These are phyloP conservation scores for Populus tomentosa DNA, from an alignment of 441 rosid genomes.

Conservation along the genomic window DNA sequence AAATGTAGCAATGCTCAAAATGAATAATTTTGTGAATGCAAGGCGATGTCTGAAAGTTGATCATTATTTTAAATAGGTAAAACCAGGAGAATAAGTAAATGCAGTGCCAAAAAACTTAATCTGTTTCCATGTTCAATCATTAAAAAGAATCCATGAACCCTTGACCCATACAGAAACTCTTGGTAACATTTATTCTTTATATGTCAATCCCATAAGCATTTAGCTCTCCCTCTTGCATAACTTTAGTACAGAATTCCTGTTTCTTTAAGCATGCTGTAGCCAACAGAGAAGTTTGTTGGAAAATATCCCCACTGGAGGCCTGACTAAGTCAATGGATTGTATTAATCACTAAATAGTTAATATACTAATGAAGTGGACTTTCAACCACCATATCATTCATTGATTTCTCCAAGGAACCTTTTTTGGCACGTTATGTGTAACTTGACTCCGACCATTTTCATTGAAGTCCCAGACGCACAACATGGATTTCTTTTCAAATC, in stretches of 20 bases:
- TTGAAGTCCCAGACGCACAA: not conserved
- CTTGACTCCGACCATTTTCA: constrained; percentile 1
- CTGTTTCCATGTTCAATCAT: not conserved
- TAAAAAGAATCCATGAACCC: not conserved
- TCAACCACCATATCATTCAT: constrained; percentile 11
- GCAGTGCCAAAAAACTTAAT: not conserved
- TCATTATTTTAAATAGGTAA: not conserved
- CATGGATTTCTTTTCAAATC: not conserved
- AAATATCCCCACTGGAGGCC: constrained; percentile 5
- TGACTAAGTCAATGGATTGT: not conserved
- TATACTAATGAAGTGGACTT: not conserved
- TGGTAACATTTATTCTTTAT: not conserved
- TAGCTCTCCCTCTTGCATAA: not conserved
- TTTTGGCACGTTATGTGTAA: constrained; percentile 15
- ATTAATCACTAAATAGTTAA: not conserved
- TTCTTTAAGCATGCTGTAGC: not conserved
- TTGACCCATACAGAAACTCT: not conserved
- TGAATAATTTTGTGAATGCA: not conserved
- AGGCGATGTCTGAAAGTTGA: not conserved
- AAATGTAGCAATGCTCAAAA: not conserved
- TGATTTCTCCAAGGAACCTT: constrained; percentile 14
- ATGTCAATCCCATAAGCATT: not conserved
- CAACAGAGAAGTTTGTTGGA: not conserved
- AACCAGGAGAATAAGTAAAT: not conserved
- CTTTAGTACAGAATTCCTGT: not conserved